These are phyloP conservation scores for Talaromyces sp. DNA, from an alignment of 2,329 filamentous ascomycete species.

Conservation along the genomic window DNA sequence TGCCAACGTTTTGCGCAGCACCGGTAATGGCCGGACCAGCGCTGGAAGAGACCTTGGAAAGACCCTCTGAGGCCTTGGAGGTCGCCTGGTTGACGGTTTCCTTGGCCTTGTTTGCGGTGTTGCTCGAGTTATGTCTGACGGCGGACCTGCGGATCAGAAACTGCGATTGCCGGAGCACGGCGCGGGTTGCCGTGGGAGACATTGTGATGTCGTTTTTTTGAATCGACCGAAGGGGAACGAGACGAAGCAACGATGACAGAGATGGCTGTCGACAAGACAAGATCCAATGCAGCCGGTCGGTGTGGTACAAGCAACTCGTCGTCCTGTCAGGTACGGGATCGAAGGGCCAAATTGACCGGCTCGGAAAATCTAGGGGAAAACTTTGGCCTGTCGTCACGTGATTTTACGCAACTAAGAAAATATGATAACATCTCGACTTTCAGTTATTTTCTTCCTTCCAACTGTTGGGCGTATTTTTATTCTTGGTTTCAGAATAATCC, in stretches of 20 bases:
- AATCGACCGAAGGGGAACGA: constrained; percentile 20
- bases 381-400: constrained; percentile 10
- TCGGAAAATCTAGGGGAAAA: constrained; percentile 39
- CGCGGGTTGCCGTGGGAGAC: constrained; percentile 39
- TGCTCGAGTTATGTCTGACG: constrained; percentile 44
- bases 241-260: constrained; percentile 22
- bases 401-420: neutral
- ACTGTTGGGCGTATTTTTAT: neutral
- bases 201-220: constrained; percentile 25
- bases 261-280: constrained; percentile 18
- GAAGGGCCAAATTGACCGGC: constrained; percentile 29
- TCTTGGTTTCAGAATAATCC: neutral
- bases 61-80: constrained; percentile 70
- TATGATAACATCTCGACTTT: neutral
- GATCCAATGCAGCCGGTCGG: constrained; percentile 35
- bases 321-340: constrained; percentile 29
- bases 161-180: constrained; percentile 43
- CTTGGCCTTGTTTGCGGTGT: constrained; percentile 41
- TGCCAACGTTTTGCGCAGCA: constrained; percentile 62
- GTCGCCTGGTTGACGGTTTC: constrained; percentile 37
- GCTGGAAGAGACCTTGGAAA: constrained; percentile 73
- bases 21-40: constrained; percentile 72
- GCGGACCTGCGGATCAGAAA: constrained; percentile 41
- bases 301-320: constrained; percentile 18
- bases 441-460: neutral